A percentile compares a stretch with the other conserved stretches of the same genome.
phyloP scores from a whole-genome alignment of 345 rosid genomes.

The Trapa incisa region DNA sequence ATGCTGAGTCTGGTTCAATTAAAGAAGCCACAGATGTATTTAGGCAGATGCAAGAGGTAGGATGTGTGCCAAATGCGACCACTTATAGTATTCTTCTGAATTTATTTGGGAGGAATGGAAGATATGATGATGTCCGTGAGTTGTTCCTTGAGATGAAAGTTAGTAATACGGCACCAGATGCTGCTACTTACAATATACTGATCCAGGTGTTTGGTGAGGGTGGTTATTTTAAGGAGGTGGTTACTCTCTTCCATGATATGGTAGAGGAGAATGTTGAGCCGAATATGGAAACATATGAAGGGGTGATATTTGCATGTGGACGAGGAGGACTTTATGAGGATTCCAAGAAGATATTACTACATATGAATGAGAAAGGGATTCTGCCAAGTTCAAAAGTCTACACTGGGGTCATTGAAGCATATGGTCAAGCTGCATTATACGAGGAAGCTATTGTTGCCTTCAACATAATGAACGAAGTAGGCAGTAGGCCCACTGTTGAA shows the following conservation, averaged over 20 bases:
- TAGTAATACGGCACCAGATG: conserved; percentile 77
- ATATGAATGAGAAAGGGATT: conserved; percentile 61
- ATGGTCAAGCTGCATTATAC: conserved; percentile 80
- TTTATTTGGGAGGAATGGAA: conserved; percentile 70
- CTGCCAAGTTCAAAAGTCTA: conserved; percentile 79
- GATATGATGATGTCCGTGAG: conserved; percentile 77
- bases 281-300: conserved; percentile 79
- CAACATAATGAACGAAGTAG: conserved; percentile 82
- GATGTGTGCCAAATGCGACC: conserved; percentile 59
- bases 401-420: conserved; percentile 78
- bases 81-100: conserved; percentile 67
- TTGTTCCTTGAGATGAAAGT: conserved; percentile 92
- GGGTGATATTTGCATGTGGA: conserved; percentile 78
- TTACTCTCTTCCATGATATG: conserved; percentile 89
- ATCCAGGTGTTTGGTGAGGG: conserved; percentile 86
- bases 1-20: conserved; percentile 52
- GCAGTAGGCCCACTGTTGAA: conserved; percentile 61
- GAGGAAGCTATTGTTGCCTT: conserved; percentile 81
- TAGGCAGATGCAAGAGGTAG: conserved; percentile 81
- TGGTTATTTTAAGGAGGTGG: conserved; percentile 94
- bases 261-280: conserved; percentile 89
- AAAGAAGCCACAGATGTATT: conserved; percentile 74
- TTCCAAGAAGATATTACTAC: conserved; percentile 57
- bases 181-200: conserved; percentile 68
- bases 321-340: conserved; percentile 84